Conservation (phyloP, 2,329 filamentous ascomycete species). For the Cercospora sp. region DNA sequence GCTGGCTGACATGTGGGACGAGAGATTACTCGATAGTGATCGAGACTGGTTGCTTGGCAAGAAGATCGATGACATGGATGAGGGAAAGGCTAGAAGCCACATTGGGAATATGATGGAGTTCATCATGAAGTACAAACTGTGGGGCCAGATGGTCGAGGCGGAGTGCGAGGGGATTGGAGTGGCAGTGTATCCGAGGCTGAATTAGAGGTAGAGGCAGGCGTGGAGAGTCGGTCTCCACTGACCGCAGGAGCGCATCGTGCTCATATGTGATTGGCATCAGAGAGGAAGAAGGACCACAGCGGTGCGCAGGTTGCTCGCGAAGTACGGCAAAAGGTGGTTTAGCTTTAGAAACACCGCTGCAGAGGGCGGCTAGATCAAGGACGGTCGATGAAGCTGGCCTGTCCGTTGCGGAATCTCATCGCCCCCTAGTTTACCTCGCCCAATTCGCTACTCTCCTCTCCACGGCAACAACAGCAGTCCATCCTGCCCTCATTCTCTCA, state of each 20-base stretch:
- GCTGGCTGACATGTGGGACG: slow-evolving; percentile 13
- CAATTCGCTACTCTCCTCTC: background rate
- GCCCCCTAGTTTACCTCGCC: background rate
- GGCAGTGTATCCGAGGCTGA: slow-evolving; percentile 7
- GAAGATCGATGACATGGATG: slow-evolving; percentile 9
- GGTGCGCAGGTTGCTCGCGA: background rate
- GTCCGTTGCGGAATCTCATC: background rate
- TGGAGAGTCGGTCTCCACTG: background rate
- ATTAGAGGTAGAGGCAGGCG: background rate
- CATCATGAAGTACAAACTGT: slow-evolving; percentile 12
- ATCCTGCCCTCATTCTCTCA: background rate
- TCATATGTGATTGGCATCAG: background rate
- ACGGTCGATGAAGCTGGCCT: background rate
- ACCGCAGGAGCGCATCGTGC: background rate
- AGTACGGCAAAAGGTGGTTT: background rate
- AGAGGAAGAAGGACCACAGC: background rate
- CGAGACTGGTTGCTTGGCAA: slow-evolving; percentile 10
- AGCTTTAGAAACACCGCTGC: background rate
- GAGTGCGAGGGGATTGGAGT: slow-evolving; percentile 10
- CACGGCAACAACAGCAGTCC: background rate
- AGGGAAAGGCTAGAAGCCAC: slow-evolving; percentile 3
- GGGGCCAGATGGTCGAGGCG: slow-evolving; percentile 8
- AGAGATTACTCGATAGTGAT: slow-evolving; percentile 12
- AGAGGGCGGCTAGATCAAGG: background rate
- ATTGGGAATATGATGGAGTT: slow-evolving; percentile 8